phyloP scores from a whole-genome alignment of 1,284 basidiomycete species.

The Flammula alnicola region DNA sequence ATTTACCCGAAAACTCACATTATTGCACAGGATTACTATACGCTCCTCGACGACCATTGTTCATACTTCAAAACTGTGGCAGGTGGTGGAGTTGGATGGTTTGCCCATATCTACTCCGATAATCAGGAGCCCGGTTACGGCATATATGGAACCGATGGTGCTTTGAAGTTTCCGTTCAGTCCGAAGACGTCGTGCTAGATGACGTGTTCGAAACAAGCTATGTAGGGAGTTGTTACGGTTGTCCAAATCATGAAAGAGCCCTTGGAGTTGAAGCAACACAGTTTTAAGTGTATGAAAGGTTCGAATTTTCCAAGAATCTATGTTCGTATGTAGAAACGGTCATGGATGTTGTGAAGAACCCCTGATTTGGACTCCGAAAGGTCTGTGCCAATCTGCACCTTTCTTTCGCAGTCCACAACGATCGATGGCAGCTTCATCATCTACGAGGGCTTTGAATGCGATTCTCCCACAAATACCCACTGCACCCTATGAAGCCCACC shows the following conservation, averaged over 20 bases:
- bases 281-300: too few species aligned
- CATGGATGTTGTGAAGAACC: not conserved
- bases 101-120: constrained; percentile 77
- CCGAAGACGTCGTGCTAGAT: constrained; percentile 43
- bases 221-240: too few species aligned
- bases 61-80: constrained; percentile 58
- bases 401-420: constrained; percentile 11
- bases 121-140: constrained; percentile 69
- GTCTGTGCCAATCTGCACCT: constrained; percentile 1
- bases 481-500: constrained; percentile 89
- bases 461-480: constrained; percentile 75
- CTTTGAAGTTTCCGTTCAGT: constrained; percentile 59
- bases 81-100: constrained; percentile 77
- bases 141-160: constrained; percentile 52
- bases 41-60: constrained; percentile 69
- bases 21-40: constrained; percentile 55
- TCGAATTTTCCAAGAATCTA: too few species aligned
- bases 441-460: constrained; percentile 70
- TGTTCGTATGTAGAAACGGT: not conserved
- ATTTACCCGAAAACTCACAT: constrained; percentile 1
- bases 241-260: too few species aligned
- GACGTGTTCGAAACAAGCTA: not conserved
- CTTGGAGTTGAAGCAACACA: too few species aligned
- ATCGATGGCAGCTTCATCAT: constrained; percentile 30
- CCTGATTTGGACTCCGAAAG: constrained; percentile 16